Base-by-base conservation (phyloP, 2,329 filamentous ascomycete genomes). In the Sphaerulina vaccinii region DNA sequence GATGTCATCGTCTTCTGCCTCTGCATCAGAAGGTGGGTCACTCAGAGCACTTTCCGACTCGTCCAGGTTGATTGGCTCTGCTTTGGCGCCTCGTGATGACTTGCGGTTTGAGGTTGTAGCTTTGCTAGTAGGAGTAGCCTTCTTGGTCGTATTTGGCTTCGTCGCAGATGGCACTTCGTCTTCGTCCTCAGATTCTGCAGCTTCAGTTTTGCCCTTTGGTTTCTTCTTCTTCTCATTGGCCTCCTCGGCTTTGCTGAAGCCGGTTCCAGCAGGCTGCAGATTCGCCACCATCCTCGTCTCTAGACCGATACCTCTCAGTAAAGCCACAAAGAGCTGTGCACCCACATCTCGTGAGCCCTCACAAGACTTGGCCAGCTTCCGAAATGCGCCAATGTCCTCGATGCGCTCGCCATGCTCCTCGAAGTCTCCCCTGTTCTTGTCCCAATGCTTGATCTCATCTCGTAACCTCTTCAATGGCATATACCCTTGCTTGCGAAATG, bases 401-500 rank as follows among this genome's bases (percentile, higher is more conserved):
- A 96, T 81, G 10, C 81, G 79, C 71, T 97, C 93, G 1, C 92
- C 92, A 65, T 92, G 90, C 5, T 73, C 74, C 39, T 81, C 76
- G 0, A 77, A 70, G 59, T 93, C 79, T 51, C 83, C 74, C 0
- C 76, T 74, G 42, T 85, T 79, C 10, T 83, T 79, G 24, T 81
- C 79, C 68, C 86, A 90, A 0, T 82, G 84, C 24, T 85, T 84
- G 5, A 86, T 82, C 54, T 93, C 77, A n/a, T 84, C 80, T 60
- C 90, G 85, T 2, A 96, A 73, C 19, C 83, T 79, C 61, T 86
- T 78, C n/a, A 90, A 79, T 0, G 87, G 79, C 74, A 92, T 87
- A 67, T 97, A 97, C 0, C 93, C 93, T 66, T 82, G 79, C 72
- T 97, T 99, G n/a, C 91, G 81, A 18, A 97, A 65, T 0, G 88